Evolutionary conservation across 2,329 filamentous ascomycete species (phyloP).

Genomic region (Cladosporium oxysporum): DNA sequence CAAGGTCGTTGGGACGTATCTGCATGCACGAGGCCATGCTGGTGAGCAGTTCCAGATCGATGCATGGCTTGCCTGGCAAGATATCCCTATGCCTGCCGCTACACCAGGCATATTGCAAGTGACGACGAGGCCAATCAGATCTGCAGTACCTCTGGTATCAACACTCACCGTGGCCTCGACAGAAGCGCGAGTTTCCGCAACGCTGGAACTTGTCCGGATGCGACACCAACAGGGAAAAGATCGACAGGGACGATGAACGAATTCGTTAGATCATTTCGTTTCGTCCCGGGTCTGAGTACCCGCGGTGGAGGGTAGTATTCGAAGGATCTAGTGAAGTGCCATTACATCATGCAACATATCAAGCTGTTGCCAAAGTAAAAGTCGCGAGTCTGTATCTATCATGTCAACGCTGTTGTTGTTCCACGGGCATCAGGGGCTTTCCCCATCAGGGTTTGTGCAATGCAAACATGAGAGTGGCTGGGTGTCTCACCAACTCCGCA

Average conservation of each 20-base stretch:
- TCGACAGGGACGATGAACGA: conserved; percentile 8
- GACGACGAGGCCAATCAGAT: background rate
- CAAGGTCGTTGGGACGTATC: background rate
- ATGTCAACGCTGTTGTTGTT: background rate
- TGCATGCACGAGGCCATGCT: background rate
- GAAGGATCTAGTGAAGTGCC: background rate
- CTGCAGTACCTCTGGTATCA: background rate
- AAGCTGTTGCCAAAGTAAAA: background rate
- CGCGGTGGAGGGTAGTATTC: background rate
- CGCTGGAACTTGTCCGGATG: background rate
- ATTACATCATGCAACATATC: background rate
- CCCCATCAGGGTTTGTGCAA: background rate
- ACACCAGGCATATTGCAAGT: background rate
- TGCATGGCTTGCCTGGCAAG: no score
- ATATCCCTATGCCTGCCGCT: background rate
- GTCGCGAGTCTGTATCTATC: background rate
- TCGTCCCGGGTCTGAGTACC: background rate
- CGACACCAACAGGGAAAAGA: background rate
- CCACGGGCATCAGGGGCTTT: background rate
- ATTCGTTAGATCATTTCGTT: background rate
- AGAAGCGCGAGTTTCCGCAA: background rate
- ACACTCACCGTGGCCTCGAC: background rate
- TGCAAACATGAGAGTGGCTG: background rate
- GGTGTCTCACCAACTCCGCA: conserved; percentile 4
- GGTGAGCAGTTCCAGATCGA: background rate